Percentiles rank a stretch among this genome's conserved stretches.
These are phyloP conservation scores for Penicillium coprophilum DNA, from an alignment of 495 filamentous ascomycete genomes.

Conservation along the genomic window DNA sequence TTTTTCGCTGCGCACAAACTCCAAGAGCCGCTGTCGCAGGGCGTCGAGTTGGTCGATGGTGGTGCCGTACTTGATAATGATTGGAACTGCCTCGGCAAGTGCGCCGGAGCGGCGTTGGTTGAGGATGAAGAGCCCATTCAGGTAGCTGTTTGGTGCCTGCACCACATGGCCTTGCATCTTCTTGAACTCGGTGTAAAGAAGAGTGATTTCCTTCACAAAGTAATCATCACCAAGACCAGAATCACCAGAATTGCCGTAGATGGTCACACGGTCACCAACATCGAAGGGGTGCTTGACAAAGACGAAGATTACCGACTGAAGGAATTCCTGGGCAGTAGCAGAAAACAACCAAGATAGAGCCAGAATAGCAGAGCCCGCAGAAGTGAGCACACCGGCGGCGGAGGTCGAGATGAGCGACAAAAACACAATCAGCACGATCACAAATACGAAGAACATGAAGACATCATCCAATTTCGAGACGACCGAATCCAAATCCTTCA, in stretches of 20 bases:
- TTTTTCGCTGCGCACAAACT: slow-evolving; percentile 83
- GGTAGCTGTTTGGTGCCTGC: slow-evolving; percentile 90
- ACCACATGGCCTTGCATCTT: slow-evolving; percentile 97
- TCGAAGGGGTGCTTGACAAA: slow-evolving; percentile 99
- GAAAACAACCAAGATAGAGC: slow-evolving; percentile 91
- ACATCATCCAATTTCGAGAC: slow-evolving; percentile 88
- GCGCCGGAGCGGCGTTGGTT: slow-evolving; percentile 90
- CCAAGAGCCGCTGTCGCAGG: slow-evolving; percentile 77
- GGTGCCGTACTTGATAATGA: slow-evolving; percentile 87
- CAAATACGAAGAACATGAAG: slow-evolving; percentile 77
- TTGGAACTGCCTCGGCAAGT: slow-evolving; percentile 81
- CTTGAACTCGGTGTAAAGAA: slow-evolving; percentile 98
- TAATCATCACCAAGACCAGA: slow-evolving; percentile 82
- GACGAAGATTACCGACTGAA: slow-evolving; percentile 89
- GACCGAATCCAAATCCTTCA: slow-evolving; percentile 95
- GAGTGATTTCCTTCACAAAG: slow-evolving; percentile 89
- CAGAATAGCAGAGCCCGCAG: slow-evolving; percentile 79
- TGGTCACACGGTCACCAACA: slow-evolving; percentile 87
- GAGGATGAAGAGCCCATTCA: slow-evolving; percentile 91
- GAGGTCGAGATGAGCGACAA: slow-evolving; percentile 86
- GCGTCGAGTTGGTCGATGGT: slow-evolving; percentile 81
- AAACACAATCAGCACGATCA: slow-evolving; percentile 81
- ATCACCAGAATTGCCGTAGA: slow-evolving; percentile 87
- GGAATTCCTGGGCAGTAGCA: slow-evolving; percentile 89
- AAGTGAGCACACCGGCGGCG: slow-evolving; percentile 80